Evolutionary conservation across 192 early-diverging fungal species (phyloP).

Genomic region (Gaertneriomyces sp.): DNA sequence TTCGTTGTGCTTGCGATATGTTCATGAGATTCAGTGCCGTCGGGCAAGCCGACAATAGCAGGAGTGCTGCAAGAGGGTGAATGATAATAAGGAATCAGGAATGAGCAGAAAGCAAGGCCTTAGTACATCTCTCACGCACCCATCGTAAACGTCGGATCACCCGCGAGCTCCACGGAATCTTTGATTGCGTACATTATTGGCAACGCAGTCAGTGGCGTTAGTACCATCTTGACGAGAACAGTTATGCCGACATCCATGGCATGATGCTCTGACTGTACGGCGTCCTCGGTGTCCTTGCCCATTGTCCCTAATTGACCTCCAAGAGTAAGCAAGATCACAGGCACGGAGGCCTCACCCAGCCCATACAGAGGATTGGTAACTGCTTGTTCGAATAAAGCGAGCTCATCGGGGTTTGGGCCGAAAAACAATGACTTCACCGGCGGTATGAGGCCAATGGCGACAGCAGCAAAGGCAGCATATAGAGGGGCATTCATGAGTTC

Average conservation of each 20-base stretch:
- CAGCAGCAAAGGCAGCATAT: slow-evolving; percentile 63
- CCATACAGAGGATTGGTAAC: slow-evolving; percentile 65
- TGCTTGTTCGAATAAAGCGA: slow-evolving; percentile 44
- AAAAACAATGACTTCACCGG: slow-evolving; percentile 62
- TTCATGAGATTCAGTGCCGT: slow-evolving; percentile 32
- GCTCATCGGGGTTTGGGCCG: slow-evolving; percentile 13
- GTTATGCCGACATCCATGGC: slow-evolving; percentile 10
- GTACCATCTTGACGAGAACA: slow-evolving; percentile 17
- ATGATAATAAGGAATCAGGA: not conserved
- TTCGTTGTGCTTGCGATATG: slow-evolving; percentile 28
- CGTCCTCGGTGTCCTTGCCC: not conserved
- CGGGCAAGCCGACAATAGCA: slow-evolving; percentile 19
- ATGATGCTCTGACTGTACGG: not conserved
- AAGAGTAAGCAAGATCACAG: slow-evolving; percentile 70
- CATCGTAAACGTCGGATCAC: slow-evolving; percentile 19
- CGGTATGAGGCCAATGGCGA: slow-evolving; percentile 63
- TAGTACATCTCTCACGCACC: slow-evolving; percentile 6
- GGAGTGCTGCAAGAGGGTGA: slow-evolving; percentile 13
- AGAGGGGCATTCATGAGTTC: slow-evolving; percentile 62
- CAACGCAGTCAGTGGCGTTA: slow-evolving; percentile 7
- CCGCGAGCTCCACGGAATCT: slow-evolving; percentile 3
- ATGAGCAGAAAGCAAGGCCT: not conserved
- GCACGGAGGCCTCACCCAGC: slow-evolving; percentile 74
- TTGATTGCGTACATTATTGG: not conserved
- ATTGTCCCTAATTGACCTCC: slow-evolving; percentile 61